These are phyloP conservation scores for Tricharina praecox DNA, from an alignment of 495 filamentous ascomycete species.

Conservation along the genomic window DNA sequence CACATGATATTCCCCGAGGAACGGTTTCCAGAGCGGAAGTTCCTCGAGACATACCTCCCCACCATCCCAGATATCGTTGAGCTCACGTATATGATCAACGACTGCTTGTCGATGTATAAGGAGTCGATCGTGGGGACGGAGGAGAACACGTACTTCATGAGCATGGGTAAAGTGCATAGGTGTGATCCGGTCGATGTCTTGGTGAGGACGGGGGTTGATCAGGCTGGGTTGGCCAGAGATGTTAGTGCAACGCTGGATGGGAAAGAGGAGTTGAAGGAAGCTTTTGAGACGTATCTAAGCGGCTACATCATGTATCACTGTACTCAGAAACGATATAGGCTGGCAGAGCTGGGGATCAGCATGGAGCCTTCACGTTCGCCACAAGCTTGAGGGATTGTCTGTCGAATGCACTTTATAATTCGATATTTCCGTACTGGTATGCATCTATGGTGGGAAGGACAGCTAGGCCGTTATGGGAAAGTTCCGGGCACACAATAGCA, in stretches of 20 bases:
- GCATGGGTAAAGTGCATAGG: background rate
- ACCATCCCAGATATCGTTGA: conserved; percentile 7
- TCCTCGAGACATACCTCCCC: background rate
- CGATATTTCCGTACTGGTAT: too few relatives aligned
- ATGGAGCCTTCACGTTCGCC: too few relatives aligned
- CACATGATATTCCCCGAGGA: conserved; percentile 3
- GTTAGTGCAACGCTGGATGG: background rate
- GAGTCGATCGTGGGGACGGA: conserved; percentile 3
- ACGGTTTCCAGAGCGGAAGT: conserved; percentile 7
- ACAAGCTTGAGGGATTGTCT: too few relatives aligned
- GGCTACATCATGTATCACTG: conserved; percentile 6
- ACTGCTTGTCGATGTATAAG: conserved; percentile 10
- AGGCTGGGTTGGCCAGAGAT: background rate
- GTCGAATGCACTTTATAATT: too few relatives aligned
- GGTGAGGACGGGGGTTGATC: background rate
- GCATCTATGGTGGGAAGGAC: too few relatives aligned
- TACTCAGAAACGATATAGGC: conserved; percentile 5
- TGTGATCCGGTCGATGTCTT: background rate
- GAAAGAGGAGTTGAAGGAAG: background rate
- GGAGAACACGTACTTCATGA: conserved; percentile 4
- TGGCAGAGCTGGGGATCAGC: background rate
- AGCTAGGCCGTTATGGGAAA: too few relatives aligned
- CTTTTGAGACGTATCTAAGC: background rate
- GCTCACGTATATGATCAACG: conserved; percentile 3
- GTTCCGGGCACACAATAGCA: too few relatives aligned